These are phyloP conservation scores for Fusarium udum DNA, from an alignment of 2,329 filamentous ascomycete species.

Conservation along the genomic window DNA sequence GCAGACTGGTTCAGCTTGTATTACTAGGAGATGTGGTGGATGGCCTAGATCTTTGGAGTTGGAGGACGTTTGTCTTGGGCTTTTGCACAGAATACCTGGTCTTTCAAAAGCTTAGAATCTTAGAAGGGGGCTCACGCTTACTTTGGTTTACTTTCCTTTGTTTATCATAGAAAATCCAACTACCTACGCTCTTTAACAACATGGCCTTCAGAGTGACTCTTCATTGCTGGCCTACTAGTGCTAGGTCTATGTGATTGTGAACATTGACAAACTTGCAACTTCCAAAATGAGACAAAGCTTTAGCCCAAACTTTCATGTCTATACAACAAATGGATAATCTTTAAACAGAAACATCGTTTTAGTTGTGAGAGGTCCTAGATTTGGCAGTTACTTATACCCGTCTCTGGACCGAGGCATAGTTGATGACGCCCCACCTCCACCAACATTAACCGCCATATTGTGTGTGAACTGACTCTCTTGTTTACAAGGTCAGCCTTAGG, in stretches of 20 bases:
- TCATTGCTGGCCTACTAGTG: background rate
- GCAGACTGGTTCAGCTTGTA: background rate
- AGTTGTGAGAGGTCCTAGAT: background rate
- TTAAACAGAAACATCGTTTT: background rate
- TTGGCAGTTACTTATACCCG: background rate
- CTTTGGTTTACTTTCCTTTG: background rate
- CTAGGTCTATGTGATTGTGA: background rate
- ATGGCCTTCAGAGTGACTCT: background rate
- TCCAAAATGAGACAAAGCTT: background rate
- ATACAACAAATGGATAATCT: background rate
- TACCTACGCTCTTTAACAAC: constrained; percentile 3
- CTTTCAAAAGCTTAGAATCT: constrained; percentile 2
- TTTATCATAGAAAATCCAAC: background rate
- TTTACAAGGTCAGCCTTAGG: background rate
- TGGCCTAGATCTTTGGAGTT: background rate
- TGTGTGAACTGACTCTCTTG: background rate
- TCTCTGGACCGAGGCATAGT: constrained; percentile 16
- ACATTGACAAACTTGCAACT: background rate
- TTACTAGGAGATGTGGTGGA: background rate
- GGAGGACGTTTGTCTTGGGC: background rate
- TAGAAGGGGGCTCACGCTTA: constrained; percentile 1
- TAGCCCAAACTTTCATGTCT: no score
- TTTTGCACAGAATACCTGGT: background rate
- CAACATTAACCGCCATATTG: background rate
- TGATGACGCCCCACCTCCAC: constrained; percentile 25